Conservation (phyloP, 2,329 filamentous ascomycete species). For the Teratosphaeria gauchensis region DNA sequence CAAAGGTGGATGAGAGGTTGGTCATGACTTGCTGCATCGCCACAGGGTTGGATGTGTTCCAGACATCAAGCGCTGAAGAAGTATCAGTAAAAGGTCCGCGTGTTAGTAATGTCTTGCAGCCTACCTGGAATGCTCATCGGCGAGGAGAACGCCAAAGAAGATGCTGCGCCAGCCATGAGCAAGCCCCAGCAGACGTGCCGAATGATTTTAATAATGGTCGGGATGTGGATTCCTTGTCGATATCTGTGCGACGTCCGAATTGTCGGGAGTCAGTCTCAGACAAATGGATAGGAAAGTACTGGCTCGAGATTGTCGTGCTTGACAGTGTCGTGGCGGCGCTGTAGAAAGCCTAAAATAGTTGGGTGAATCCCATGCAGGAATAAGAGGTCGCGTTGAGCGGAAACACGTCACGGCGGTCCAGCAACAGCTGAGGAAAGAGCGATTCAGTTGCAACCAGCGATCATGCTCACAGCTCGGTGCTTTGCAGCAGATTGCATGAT, state of each 20-base stretch:
- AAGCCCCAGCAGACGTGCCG: not conserved
- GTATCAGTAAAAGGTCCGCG: not conserved
- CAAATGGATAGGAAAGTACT: no score
- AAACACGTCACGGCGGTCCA: no score
- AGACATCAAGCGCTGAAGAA: not conserved
- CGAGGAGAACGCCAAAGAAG: not conserved
- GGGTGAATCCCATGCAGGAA: no score
- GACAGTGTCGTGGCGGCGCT: no score
- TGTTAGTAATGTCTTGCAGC: not conserved
- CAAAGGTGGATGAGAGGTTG: conserved; percentile 16
- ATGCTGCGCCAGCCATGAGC: not conserved
- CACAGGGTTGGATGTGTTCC: not conserved
- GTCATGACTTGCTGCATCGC: conserved; percentile 4
- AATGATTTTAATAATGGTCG: not conserved
- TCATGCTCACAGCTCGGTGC: not conserved
- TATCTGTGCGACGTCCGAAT: no score
- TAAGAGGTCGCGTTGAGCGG: no score
- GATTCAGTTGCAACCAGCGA: not conserved
- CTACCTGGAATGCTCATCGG: not conserved
- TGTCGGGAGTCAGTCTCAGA: no score
- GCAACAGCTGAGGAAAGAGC: no score
- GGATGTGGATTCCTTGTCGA: no score
- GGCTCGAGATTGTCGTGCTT: no score
- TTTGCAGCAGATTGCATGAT: not conserved
- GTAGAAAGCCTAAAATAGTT: no score